Conservation (phyloP, 1,284 basidiomycete species). For the Cutaneotrichosporon dermatis region DNA sequence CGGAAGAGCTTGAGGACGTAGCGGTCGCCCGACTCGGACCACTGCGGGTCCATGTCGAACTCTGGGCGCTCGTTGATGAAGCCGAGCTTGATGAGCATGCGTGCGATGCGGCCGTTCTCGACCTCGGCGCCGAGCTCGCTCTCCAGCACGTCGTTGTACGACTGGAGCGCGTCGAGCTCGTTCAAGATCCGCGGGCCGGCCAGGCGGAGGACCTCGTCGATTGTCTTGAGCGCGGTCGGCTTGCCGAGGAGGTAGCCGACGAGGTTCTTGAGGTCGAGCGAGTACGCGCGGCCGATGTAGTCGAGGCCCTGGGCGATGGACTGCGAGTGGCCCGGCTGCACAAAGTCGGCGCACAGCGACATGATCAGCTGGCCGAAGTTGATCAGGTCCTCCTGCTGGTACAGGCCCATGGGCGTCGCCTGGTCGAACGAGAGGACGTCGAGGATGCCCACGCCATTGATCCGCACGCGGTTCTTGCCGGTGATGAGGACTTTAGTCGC, state of each 20-base stretch:
- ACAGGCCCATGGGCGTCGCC: conserved; percentile 57
- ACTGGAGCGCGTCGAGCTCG: conserved; percentile 78
- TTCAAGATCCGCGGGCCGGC: conserved; percentile 67
- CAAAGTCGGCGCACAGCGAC: conserved; percentile 57
- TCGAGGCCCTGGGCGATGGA: conserved; percentile 71
- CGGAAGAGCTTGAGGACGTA: conserved; percentile 98
- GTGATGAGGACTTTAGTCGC: conserved; percentile 84
- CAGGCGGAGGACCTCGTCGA: conserved; percentile 74
- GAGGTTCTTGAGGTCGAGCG: conserved; percentile 73
- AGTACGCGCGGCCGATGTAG: conserved; percentile 67
- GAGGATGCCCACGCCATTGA: conserved; percentile 75
- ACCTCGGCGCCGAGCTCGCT: conserved; percentile 80
- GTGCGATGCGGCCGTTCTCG: conserved; percentile 93
- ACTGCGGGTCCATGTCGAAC: conserved; percentile 91
- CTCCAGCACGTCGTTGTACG: conserved; percentile 78
- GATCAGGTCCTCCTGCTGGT: conserved; percentile 76
- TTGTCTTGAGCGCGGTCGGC: conserved; percentile 60
- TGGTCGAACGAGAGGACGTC: conserved; percentile 77
- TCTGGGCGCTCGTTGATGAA: conserved; percentile 99
- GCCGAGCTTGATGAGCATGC: conserved; percentile 87
- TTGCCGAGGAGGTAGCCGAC: conserved; percentile 74
- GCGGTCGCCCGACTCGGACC: conserved; percentile 97
- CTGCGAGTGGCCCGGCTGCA: conserved; percentile 32
- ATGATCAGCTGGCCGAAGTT: conserved; percentile 83
- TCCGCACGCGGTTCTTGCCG: conserved; percentile 77